Conservation (phyloP, 768 basidiomycete species). For the Russula olivacea region DNA sequence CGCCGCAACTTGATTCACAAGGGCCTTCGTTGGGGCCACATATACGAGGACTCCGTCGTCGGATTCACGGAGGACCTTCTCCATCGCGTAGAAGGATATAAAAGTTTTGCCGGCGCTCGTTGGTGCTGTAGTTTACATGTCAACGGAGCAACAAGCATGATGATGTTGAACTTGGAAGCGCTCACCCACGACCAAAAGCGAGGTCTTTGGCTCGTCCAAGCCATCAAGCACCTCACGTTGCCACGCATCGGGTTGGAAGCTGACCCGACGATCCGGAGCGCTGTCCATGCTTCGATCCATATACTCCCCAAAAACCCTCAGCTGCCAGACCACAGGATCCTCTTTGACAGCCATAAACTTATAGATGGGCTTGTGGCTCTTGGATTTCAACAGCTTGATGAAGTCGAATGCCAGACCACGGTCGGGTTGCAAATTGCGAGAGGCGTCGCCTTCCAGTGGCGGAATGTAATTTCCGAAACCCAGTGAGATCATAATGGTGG, state of each 20-base stretch:
- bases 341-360: constrained; percentile 53
- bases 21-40: constrained; percentile 69
- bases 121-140: constrained; percentile 40
- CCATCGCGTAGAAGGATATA: constrained; percentile 75
- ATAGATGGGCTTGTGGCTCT: constrained; percentile 36
- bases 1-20: constrained; percentile 65
- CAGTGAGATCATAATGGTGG: constrained; percentile 38
- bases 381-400: constrained; percentile 46
- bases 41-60: constrained; percentile 68
- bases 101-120: constrained; percentile 75
- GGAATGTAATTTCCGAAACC: constrained; percentile 43
- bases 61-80: constrained; percentile 52
- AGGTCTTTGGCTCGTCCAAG: constrained; percentile 48
- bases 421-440: constrained; percentile 24
- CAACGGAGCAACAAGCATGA: neutral
- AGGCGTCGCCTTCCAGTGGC: constrained; percentile 25
- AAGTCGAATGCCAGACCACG: constrained; percentile 45
- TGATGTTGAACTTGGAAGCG: constrained; percentile 2
- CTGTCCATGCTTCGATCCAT: constrained; percentile 73
- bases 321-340: constrained; percentile 57
- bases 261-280: constrained; percentile 48
- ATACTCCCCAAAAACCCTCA: constrained; percentile 61
- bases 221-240: constrained; percentile 60
- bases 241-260: constrained; percentile 67
- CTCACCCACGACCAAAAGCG: constrained; percentile 62